Percentiles rank a stretch among this genome's conserved stretches.
phyloP scores from a whole-genome alignment of 2,329 filamentous ascomycete species.

The Verticillium nubilum region DNA sequence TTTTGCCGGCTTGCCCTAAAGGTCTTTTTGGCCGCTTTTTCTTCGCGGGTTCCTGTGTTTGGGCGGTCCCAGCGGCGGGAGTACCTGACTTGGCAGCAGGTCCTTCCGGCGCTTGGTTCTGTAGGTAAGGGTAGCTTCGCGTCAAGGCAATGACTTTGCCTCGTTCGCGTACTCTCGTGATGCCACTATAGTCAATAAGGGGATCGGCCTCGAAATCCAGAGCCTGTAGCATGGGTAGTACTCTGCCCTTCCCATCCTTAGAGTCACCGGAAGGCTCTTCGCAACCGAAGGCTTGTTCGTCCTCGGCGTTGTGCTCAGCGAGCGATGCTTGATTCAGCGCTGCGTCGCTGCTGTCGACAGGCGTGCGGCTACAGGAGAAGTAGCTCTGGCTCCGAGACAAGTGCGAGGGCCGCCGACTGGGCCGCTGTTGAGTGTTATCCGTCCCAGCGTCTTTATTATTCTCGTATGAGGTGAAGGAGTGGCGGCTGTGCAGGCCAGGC shows the following conservation, averaged over 20 bases:
- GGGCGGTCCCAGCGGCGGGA: not conserved
- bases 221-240: constrained; percentile 75
- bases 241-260: constrained; percentile 53
- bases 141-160: constrained; percentile 80
- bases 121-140: constrained; percentile 67
- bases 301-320: constrained; percentile 44
- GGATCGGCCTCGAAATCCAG: constrained; percentile 84
- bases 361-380: constrained; percentile 27
- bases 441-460: constrained; percentile 41
- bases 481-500: constrained; percentile 48
- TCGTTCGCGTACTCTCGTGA: constrained; percentile 76
- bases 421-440: constrained; percentile 18
- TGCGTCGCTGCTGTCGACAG: constrained; percentile 13
- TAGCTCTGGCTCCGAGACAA: constrained; percentile 52
- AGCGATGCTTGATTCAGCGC: constrained; percentile 43
- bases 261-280: constrained; percentile 43
- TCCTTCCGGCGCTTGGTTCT: constrained; percentile 22
- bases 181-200: constrained; percentile 79
- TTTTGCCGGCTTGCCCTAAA: constrained; percentile 42
- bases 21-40: constrained; percentile 36
- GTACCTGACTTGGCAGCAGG: constrained; percentile 30
- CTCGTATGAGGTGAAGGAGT: constrained; percentile 59
- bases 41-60: constrained; percentile 1
- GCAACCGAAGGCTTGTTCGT: constrained; percentile 43
- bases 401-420: constrained; percentile 35